Evolutionary conservation across 2,329 filamentous ascomycete species (phyloP).

Genomic region (Escovopsis weberi): DNA sequence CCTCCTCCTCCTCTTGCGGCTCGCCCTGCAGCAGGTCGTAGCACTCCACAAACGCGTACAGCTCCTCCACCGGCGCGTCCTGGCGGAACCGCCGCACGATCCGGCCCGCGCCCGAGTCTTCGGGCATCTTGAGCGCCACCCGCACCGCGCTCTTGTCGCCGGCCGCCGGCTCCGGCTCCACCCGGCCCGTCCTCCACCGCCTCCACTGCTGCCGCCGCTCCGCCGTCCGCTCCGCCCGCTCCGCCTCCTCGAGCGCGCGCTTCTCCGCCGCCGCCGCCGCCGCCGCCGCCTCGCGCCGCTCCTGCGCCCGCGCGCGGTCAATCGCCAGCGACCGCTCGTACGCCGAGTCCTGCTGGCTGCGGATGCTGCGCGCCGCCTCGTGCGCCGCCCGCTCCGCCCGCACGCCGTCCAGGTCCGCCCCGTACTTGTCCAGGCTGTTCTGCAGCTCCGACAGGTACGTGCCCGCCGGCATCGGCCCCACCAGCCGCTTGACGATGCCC

Average conservation of each 20-base stretch:
- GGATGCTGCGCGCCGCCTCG: slow-evolving; percentile 62
- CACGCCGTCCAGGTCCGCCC: slow-evolving; percentile 58
- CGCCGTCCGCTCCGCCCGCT: slow-evolving; percentile 38
- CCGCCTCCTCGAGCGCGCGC: slow-evolving; percentile 43
- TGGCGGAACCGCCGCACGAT: slow-evolving; percentile 62
- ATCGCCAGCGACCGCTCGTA: slow-evolving; percentile 84
- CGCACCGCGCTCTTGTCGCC: slow-evolving; percentile 55
- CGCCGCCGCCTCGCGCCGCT: slow-evolving; percentile 61
- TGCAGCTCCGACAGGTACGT: slow-evolving; percentile 67
- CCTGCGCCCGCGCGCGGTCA: slow-evolving; percentile 70
- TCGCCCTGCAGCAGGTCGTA: slow-evolving; percentile 42
- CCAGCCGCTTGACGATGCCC: slow-evolving; percentile 71
- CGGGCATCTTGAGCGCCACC: slow-evolving; percentile 50
- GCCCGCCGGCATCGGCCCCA: slow-evolving; percentile 53
- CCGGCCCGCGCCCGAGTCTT: slow-evolving; percentile 47
- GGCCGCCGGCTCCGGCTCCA: slow-evolving; percentile 52
- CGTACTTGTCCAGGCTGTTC: slow-evolving; percentile 58
- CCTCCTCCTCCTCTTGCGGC: slow-evolving; percentile 19
- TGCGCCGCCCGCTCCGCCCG: slow-evolving; percentile 68
- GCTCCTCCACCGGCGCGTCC: slow-evolving; percentile 63
- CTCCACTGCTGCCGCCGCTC: slow-evolving; percentile 53
- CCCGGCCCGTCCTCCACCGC: slow-evolving; percentile 56
- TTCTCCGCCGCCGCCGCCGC: slow-evolving; percentile 54
- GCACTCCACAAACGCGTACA: slow-evolving; percentile 95
- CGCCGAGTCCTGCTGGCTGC: slow-evolving; percentile 81